Base-by-base conservation (phyloP, 2,329 filamentous ascomycete genomes). In the Aaosphaeria pasadenensis region DNA sequence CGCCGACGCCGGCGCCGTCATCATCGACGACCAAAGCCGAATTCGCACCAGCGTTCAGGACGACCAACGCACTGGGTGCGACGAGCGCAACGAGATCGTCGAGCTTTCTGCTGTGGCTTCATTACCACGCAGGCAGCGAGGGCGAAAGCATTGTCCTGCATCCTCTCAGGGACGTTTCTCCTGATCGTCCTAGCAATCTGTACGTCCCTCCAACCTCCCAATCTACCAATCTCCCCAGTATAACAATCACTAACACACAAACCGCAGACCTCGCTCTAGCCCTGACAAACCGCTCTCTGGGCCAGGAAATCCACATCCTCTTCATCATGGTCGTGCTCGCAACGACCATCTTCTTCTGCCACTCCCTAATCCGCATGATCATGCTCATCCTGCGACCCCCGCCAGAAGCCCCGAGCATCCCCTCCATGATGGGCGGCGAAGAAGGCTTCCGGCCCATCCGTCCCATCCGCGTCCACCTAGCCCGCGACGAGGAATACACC, bases 311-410 rank as follows among this genome's bases (percentile, higher is more conserved):
- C 62, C 88, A 90, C 59, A 82, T 95, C 50, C 76, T 95, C 45
- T 79, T 95, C 50, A 85, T 95, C 48, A 78, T 96, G 45, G 77
- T 91, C 54, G 85, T 95, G 48, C 72, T 95, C 44, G 75, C 86
- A 45, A 80, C 86, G 32, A 85, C 86, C 2, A 82, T 92, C 55
- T 84, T 95, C 71, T 94, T 95, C 76, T 87, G 84, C 61, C 89
- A 95, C 70, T 83, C 85, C 39, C 73, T 94, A 11, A 81, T 94
- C 48, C 84, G 88, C 13, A 77, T 95, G 4, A 85, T 82, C 68
- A 80, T 95, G 71, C 69, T 87, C 42, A 70, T 86, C 11, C 71
- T 84, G 46, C 78, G 77, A 33, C 76, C 76, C 4, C 56, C 55
- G 2, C 29, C 45, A 40, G 51, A 57, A 35, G 40, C 48, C 43